Conservation (phyloP, 768 basidiomycete species). For the Pholiota conissans region DNA sequence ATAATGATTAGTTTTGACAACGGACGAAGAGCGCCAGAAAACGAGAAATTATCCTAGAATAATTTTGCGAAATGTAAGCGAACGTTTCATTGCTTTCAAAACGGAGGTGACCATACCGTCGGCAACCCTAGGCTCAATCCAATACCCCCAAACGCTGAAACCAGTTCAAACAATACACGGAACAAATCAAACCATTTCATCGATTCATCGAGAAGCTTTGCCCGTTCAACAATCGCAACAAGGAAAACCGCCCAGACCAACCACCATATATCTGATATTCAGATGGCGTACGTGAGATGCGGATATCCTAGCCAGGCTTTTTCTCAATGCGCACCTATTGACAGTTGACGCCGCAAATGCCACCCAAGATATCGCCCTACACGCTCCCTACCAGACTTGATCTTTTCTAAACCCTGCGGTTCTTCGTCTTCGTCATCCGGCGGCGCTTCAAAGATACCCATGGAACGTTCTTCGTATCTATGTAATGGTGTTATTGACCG, state of each 20-base stretch:
- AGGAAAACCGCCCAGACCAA: conserved; percentile 71
- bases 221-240: conserved; percentile 70
- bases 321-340: conserved; percentile 39
- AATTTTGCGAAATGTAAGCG: too few relatives aligned
- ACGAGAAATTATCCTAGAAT: conserved; percentile 55
- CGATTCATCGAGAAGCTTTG: conserved; percentile 50
- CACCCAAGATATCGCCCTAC: conserved; percentile 47
- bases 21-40: conserved; percentile 59
- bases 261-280: conserved; percentile 71
- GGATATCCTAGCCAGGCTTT: neutral
- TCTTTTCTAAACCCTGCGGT: conserved; percentile 37
- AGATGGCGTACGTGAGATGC: neutral
- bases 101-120: conserved; percentile 27
- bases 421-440: conserved; percentile 52
- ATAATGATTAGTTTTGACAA: conserved; percentile 74
- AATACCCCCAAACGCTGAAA: conserved; percentile 68
- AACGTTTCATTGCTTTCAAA: too few relatives aligned
- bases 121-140: conserved; percentile 68
- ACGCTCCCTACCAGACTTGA: conserved; percentile 37
- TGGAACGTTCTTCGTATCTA: conserved; percentile 71
- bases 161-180: conserved; percentile 59
- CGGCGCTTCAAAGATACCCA: conserved; percentile 63
- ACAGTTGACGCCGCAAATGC: conserved; percentile 67
- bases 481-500: too few relatives aligned
- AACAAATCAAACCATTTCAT: conserved; percentile 67